phyloP scores from a whole-genome alignment of 495 filamentous ascomycete species.

The Hypoxylon lienhwacheense region DNA sequence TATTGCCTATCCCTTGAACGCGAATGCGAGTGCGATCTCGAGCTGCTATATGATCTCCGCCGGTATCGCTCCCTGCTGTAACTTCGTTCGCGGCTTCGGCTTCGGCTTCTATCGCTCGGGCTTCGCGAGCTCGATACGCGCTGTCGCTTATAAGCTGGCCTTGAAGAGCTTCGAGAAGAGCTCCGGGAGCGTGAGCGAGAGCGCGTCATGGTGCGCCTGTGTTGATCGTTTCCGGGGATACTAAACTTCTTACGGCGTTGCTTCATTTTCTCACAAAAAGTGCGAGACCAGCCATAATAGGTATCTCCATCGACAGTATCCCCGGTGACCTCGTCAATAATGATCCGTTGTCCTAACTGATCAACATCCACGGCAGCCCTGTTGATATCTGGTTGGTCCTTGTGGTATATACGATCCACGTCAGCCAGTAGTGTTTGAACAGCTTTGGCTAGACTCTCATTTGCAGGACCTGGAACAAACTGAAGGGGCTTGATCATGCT shows the following conservation, averaged over 20 bases:
- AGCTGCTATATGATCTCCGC: constrained; percentile 39
- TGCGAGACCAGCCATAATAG: constrained; percentile 84
- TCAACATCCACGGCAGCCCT: constrained; percentile 60
- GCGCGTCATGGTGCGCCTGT: constrained; percentile 33
- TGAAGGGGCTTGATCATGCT: constrained; percentile 73
- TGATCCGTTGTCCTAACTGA: constrained; percentile 69
- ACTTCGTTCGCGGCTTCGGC: constrained; percentile 32
- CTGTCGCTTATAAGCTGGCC: constrained; percentile 39
- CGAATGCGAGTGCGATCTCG: constrained; percentile 47
- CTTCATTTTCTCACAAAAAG: constrained; percentile 83
- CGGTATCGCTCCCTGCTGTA: constrained; percentile 54
- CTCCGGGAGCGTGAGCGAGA: constrained; percentile 42
- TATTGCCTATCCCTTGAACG: constrained; percentile 22
- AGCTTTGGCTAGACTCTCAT: constrained; percentile 62
- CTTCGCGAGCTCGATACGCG: constrained; percentile 37
- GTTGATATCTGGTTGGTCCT: constrained; percentile 40
- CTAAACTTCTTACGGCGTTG: constrained; percentile 50
- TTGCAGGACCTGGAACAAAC: constrained; percentile 70
- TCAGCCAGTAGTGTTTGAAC: constrained; percentile 70
- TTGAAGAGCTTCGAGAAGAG: constrained; percentile 37
- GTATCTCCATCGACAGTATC: constrained; percentile 64
- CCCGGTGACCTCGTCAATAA: constrained; percentile 61
- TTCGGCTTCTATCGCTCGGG: constrained; percentile 13
- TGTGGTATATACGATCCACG: constrained; percentile 64
- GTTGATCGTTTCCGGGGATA: constrained; percentile 16